phyloP scores from a whole-genome alignment of 305 asterid species.

The Fraxinus sp. region DNA sequence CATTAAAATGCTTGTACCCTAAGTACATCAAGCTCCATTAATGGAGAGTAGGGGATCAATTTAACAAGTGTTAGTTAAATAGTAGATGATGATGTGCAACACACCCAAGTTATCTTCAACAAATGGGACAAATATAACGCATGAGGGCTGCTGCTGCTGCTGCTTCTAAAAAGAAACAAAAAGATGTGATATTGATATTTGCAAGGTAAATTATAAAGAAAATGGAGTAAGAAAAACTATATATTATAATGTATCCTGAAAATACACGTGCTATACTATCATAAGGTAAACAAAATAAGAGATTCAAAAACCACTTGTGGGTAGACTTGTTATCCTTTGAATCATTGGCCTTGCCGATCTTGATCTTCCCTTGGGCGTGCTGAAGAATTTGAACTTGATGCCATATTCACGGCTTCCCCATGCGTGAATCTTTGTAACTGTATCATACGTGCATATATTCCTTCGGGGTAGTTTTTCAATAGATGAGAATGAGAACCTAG shows the following conservation, averaged over 20 bases:
- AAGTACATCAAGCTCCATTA: not conserved
- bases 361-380: slow-evolving; percentile 40
- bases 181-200: not conserved
- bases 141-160: not conserved
- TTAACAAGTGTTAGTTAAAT: not conserved
- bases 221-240: not conserved
- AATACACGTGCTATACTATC: slow-evolving; percentile 51
- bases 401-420: slow-evolving; percentile 57
- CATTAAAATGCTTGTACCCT: not conserved
- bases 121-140: not conserved
- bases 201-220: not conserved
- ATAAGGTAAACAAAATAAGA: slow-evolving; percentile 45
- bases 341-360: slow-evolving; percentile 33
- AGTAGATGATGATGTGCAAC: not conserved
- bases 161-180: not conserved
- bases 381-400: slow-evolving; percentile 47
- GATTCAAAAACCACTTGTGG: slow-evolving; percentile 34
- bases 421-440: slow-evolving; percentile 79
- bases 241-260: slow-evolving; percentile 33
- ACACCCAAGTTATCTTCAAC: not conserved
- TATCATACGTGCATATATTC: slow-evolving; percentile 83
- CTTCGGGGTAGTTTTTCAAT: slow-evolving; percentile 73
- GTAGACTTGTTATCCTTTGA: slow-evolving; percentile 15
- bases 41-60: slow-evolving; percentile 1
- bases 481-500: slow-evolving; percentile 93